Evolutionary conservation across 495 filamentous ascomycete species (phyloP).

Genomic region (Lineolata rhizophorae): DNA sequence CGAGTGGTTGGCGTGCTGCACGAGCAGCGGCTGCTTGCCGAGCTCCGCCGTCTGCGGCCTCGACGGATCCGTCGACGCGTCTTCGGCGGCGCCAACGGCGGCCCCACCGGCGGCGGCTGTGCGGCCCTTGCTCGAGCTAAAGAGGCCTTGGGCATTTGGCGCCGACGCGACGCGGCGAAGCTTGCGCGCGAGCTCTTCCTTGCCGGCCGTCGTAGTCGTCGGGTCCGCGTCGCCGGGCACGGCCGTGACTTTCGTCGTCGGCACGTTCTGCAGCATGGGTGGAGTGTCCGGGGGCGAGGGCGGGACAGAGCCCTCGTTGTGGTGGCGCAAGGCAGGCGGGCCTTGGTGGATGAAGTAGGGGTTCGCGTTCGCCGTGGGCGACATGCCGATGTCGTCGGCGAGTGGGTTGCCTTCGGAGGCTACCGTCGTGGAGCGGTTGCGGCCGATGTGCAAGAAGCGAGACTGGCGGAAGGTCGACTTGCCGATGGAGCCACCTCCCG

Average conservation of each 20-base stretch:
- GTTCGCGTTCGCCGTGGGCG: conserved; percentile 85
- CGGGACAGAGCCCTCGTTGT: conserved; percentile 85
- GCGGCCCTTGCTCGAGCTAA: conserved; percentile 43
- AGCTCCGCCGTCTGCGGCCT: conserved; percentile 63
- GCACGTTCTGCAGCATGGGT: conserved; percentile 25
- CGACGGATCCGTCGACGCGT: no score
- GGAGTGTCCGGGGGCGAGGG: conserved; percentile 93
- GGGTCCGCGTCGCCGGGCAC: conserved; percentile 52
- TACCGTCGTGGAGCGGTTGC: conserved; percentile 66
- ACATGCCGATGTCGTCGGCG: conserved; percentile 70
- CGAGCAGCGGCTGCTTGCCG: conserved; percentile 48
- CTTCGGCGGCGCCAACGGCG: conserved; percentile 44
- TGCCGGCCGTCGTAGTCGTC: conserved; percentile 54
- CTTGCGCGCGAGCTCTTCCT: conserved; percentile 84
- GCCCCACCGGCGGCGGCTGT: no score
- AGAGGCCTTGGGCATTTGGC: conserved; percentile 89
- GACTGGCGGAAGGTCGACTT: conserved; percentile 63
- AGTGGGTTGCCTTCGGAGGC: conserved; percentile 83
- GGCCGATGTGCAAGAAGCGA: conserved; percentile 57
- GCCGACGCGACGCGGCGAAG: conserved; percentile 84
- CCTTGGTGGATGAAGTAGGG: conserved; percentile 96
- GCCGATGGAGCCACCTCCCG: no score
- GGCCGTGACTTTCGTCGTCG: conserved; percentile 44
- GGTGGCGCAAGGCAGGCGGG: conserved; percentile 75
- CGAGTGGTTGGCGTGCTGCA: conserved; percentile 24